Evolutionary conservation across 768 basidiomycete species (phyloP).

Genomic region (Phaeotremella fagi): DNA sequence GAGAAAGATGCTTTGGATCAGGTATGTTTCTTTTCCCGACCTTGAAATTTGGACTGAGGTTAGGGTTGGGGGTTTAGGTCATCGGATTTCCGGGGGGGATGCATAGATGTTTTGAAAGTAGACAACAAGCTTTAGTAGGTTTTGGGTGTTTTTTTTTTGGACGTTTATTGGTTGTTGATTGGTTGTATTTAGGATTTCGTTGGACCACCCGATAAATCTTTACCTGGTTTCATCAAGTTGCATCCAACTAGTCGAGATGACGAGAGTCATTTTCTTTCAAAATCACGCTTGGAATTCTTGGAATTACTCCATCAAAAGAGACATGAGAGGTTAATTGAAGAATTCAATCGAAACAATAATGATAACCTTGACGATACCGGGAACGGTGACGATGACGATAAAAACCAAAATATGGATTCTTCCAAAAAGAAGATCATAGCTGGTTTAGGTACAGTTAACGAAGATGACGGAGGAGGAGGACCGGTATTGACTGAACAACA

Average conservation of each 20-base stretch:
- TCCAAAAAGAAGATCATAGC: no score
- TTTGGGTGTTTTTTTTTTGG: not conserved
- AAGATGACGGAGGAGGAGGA: no score
- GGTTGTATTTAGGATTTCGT: not conserved
- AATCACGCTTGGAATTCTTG: no score
- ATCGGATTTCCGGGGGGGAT: conserved; percentile 25
- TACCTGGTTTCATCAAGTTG: not conserved
- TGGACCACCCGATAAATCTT: not conserved
- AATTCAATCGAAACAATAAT: no score
- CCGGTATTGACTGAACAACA: conserved; percentile 26
- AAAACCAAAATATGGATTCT: no score
- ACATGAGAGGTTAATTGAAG: no score
- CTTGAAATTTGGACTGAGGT: not conserved
- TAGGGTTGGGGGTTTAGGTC: conserved; percentile 3
- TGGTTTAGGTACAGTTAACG: no score
- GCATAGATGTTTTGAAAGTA: conserved; percentile 19
- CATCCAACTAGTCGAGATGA: not conserved
- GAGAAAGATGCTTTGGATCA: conserved; percentile 32
- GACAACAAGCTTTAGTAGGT: conserved; percentile 27
- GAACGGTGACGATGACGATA: no score
- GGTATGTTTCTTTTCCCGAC: conserved; percentile 7
- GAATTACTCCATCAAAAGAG: no score
- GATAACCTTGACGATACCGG: no score
- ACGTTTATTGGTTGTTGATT: not conserved
- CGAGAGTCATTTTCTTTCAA: no score